These are phyloP conservation scores for Pseudonitzschia multiseries DNA, from an alignment of 108 stramenopile genomes.

Conservation along the genomic window DNA sequence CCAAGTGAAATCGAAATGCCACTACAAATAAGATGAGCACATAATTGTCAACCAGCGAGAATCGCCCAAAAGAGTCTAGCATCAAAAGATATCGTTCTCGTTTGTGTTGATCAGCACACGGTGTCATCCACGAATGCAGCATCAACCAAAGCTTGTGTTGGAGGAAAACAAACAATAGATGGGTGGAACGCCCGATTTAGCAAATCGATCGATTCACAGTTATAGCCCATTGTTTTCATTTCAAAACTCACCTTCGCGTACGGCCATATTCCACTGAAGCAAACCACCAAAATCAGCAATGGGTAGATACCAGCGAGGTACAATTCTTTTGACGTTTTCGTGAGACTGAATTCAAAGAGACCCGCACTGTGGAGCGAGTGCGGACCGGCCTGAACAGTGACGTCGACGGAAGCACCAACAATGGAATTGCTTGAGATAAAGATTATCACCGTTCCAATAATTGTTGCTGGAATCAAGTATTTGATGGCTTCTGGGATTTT, in stretches of 20 bases:
- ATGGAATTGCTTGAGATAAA: conserved; percentile 70
- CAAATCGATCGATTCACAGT: no score
- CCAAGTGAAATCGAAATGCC: conserved; percentile 86
- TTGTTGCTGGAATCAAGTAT: conserved; percentile 38
- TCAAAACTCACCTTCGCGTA: conserved; percentile 53
- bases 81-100: conserved; percentile 74
- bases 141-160: conserved; percentile 51
- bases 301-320: conserved; percentile 83
- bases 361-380: conserved; percentile 44
- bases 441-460: conserved; percentile 54
- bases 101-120: conserved; percentile 17
- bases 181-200: no score
- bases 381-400: conserved; percentile 36
- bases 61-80: conserved; percentile 88
- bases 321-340: conserved; percentile 82
- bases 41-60: conserved; percentile 89
- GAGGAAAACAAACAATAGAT: neutral
- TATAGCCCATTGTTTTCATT: no score
- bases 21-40: conserved; percentile 90
- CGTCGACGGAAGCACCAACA: conserved; percentile 77
- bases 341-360: conserved; percentile 75
- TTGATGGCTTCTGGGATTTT: conserved; percentile 24
- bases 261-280: conserved; percentile 91
- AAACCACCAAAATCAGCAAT: conserved; percentile 76
- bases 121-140: conserved; percentile 66